phyloP scores from a whole-genome alignment of 352 stramenopile species.

The Pythium rishiriense region DNA sequence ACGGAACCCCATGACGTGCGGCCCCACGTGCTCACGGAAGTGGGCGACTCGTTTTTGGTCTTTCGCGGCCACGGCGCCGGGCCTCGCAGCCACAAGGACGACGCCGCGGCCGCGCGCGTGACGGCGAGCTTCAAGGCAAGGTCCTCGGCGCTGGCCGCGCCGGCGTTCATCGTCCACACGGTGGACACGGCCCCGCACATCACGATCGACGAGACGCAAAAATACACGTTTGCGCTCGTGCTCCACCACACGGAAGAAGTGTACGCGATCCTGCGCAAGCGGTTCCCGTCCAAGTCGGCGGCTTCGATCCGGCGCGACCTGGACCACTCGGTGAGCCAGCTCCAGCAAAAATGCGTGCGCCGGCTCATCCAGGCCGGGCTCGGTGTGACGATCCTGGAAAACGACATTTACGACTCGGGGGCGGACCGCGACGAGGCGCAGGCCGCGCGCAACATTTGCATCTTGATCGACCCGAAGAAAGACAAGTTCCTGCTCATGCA shows the following conservation, averaged over 20 bases:
- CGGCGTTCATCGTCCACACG: conserved; percentile 24
- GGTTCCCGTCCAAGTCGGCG: conserved; percentile 72
- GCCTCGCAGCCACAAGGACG: conserved; percentile 25
- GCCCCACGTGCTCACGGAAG: conserved; percentile 60
- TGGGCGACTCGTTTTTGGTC: conserved; percentile 41
- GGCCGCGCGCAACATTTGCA: conserved; percentile 66
- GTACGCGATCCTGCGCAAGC: conserved; percentile 54
- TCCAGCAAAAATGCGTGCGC: conserved; percentile 84
- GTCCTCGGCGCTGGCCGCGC: conserved; percentile 22
- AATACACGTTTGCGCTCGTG: conserved; percentile 89
- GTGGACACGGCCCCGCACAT: conserved; percentile 50
- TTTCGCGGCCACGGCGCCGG: conserved; percentile 24
- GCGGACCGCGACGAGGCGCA: conserved; percentile 49
- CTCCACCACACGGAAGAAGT: conserved; percentile 83
- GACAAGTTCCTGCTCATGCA: conserved; percentile 78
- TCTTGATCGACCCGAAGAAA: conserved; percentile 84
- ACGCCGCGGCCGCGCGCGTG: conserved; percentile 19
- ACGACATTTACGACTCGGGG: conserved; percentile 52
- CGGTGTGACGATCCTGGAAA: conserved; percentile 73
- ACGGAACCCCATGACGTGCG: conserved; percentile 26
- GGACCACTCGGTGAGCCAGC: conserved; percentile 57
- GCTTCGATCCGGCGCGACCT: conserved; percentile 71
- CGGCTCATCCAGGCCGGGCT: conserved; percentile 79
- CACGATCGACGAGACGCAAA: conserved; percentile 84
- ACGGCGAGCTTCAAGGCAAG: conserved; percentile 28